Evolutionary conservation across 2,329 filamentous ascomycete species (phyloP).

Genomic region (Coleophoma cylindrospora): DNA sequence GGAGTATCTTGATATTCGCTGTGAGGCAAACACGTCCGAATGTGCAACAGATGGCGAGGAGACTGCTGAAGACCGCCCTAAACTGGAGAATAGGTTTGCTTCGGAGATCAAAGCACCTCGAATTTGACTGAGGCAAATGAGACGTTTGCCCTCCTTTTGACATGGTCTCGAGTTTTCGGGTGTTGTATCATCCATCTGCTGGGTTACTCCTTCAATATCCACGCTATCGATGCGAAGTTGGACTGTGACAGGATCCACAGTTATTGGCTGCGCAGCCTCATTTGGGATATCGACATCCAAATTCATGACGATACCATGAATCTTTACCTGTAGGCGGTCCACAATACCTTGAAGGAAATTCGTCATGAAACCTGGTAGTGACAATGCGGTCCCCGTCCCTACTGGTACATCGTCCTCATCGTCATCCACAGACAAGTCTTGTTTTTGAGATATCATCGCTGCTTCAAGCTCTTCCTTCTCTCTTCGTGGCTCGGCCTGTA

Average conservation of each 20-base stretch:
- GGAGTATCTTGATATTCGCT: slow-evolving; percentile 18
- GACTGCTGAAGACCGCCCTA: slow-evolving; percentile 52
- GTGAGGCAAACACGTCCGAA: slow-evolving; percentile 34
- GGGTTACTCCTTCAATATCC: slow-evolving; percentile 61
- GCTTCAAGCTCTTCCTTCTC: slow-evolving; percentile 66
- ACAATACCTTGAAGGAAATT: slow-evolving; percentile 69
- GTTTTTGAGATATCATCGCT: slow-evolving; percentile 57
- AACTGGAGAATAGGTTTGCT: slow-evolving; percentile 56
- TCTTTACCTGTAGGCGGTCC: slow-evolving; percentile 63
- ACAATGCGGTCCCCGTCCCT: slow-evolving; percentile 67
- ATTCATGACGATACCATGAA: slow-evolving; percentile 61
- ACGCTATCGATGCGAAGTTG: slow-evolving; percentile 61
- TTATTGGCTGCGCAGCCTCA: slow-evolving; percentile 33
- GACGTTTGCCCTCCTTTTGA: slow-evolving; percentile 59
- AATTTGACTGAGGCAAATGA: slow-evolving; percentile 58
- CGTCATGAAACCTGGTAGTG: slow-evolving; percentile 65
- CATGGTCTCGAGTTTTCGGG: slow-evolving; percentile 13
- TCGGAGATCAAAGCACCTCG: slow-evolving; percentile 63
- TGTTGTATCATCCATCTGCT: slow-evolving; percentile 9
- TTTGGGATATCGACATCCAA: slow-evolving; percentile 55
- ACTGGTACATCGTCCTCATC: slow-evolving; percentile 54
- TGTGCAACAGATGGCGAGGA: slow-evolving; percentile 49
- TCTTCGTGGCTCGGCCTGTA: slow-evolving; percentile 63
- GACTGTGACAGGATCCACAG: slow-evolving; percentile 53
- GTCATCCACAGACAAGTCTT: slow-evolving; percentile 55